Base-by-base conservation (phyloP, 2,329 filamentous ascomycete genomes). In the Xylaria sp. region DNA sequence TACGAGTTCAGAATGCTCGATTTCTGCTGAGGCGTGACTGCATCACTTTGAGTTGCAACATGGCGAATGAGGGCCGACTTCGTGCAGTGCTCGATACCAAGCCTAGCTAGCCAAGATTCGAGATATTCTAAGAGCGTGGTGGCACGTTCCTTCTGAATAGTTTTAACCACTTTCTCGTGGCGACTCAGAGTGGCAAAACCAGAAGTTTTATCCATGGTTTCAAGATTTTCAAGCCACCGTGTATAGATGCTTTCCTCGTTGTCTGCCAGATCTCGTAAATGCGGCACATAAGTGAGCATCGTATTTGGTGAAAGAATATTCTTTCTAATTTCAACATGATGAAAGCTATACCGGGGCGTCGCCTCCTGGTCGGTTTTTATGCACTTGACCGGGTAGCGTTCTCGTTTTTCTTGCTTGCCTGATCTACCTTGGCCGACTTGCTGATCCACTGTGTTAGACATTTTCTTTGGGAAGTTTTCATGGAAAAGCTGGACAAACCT, bases 291-390 rank as follows among this genome's bases (percentile, higher is more conserved):
- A 33, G 83, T 86, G 56, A 87, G 77, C 78, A 85, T 84, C 1
- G 84, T 86, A 69, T 87, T 86, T 3, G 84, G 84, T 0, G 85
- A 85, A 31, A 87, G 77, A 37, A 87, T 82, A 59, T 87, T 87
- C 70, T 84, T 86, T 70, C 78, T 79, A 54, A 87, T 85, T 69
- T 86, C 83, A 38, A 87, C 82, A 61, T 87, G 84, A 67, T 87
- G 85, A 66, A 86, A 87, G 31, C 82, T 78, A 69, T 87, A 88
- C 25, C 76, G 76, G n/a, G 85, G 85, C 8, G 86, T 84, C n/a
- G 80, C 77, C 19, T 82, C 78, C 65, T 78, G 80, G 58, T 82
- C 77, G 2, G 83, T 82, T 66, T 81, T 81, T 65, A 85, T 79
- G 67, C 79, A 76, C n/a, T 78, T 69, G 4, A 83, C 78, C 2